Percentiles rank a stretch among this genome's conserved stretches.
These are phyloP conservation scores for Ceratobasidium papillatum DNA, from an alignment of 1,284 basidiomycete species.

Conservation along the genomic window DNA sequence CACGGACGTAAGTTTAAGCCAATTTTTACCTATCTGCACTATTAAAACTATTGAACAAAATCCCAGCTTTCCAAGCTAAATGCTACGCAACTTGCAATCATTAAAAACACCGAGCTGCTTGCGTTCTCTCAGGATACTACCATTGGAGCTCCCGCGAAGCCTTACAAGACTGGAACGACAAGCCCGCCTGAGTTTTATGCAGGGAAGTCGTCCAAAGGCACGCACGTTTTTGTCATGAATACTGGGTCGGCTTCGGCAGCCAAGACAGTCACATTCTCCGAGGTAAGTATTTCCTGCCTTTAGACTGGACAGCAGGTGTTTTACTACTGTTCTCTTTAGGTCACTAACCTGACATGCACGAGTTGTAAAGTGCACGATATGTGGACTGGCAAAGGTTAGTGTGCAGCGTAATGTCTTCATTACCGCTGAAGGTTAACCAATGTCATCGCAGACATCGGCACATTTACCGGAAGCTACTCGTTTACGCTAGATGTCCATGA, in stretches of 20 bases:
- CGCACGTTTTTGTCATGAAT: constrained; percentile 65
- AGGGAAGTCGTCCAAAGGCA: constrained; percentile 60
- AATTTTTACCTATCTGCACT: neutral
- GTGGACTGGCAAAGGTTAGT: constrained; percentile 56
- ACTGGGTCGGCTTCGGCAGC: constrained; percentile 54
- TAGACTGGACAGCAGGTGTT: too few species aligned
- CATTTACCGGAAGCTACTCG: constrained; percentile 55
- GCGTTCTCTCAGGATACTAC: constrained; percentile 63
- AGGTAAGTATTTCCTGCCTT: neutral
- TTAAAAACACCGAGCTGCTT: constrained; percentile 62
- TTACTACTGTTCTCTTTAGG: too few species aligned
- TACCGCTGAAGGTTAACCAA: neutral
- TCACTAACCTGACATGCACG: constrained; percentile 47
- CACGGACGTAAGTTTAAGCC: constrained; percentile 57
- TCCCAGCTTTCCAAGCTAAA: constrained; percentile 57
- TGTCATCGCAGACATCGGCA: constrained; percentile 54
- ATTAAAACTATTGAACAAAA: neutral
- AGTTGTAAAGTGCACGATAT: constrained; percentile 62
- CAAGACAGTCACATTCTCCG: constrained; percentile 46
- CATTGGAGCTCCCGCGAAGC: constrained; percentile 59
- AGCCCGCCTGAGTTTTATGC: constrained; percentile 61
- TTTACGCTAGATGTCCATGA: constrained; percentile 60
- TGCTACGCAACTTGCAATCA: constrained; percentile 57
- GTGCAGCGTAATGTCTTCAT: neutral
- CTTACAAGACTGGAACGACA: constrained; percentile 58